Conservation (phyloP, 257 asterid species). For the Nicotiana noctiflora region DNA sequence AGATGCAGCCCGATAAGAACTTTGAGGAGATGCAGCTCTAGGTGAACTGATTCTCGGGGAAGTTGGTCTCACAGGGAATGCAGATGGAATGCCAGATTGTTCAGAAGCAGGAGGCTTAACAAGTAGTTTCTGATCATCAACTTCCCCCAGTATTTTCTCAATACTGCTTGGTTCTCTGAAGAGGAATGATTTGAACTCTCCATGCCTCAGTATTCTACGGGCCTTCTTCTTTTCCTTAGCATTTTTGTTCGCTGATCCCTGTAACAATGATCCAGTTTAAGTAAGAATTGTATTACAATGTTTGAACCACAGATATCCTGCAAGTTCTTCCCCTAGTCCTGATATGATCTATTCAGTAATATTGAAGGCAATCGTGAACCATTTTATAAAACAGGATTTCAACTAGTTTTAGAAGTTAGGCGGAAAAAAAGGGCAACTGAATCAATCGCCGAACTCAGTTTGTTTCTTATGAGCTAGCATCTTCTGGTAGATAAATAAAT, state of each 20-base stretch:
- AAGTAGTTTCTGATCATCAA: slow-evolving; percentile 51
- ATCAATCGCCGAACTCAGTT: background rate
- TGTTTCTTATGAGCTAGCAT: background rate
- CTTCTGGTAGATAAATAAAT: too few relatives aligned
- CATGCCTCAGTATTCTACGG: slow-evolving; percentile 46
- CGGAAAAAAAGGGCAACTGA: background rate
- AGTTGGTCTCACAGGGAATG: slow-evolving; percentile 23
- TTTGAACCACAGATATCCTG: background rate
- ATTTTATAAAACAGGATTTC: background rate
- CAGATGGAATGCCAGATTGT: slow-evolving; percentile 33
- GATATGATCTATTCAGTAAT: background rate
- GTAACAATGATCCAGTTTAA: slow-evolving; percentile 5
- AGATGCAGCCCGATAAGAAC: slow-evolving; percentile 28
- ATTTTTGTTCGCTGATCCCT: slow-evolving; percentile 63
- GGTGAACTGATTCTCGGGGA: slow-evolving; percentile 48
- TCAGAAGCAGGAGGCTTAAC: slow-evolving; percentile 31
- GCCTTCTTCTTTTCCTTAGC: slow-evolving; percentile 73
- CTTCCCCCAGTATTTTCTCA: slow-evolving; percentile 90
- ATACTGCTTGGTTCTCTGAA: slow-evolving; percentile 93
- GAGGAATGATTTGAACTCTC: slow-evolving; percentile 63
- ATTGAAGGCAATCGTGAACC: background rate
- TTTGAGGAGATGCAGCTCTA: slow-evolving; percentile 32
- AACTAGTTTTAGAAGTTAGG: background rate
- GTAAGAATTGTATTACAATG: background rate
- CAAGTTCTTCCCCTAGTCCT: background rate